Evolutionary conservation across 257 asterid species (phyloP).

Genomic region (Ocimum tenuiflorum): DNA sequence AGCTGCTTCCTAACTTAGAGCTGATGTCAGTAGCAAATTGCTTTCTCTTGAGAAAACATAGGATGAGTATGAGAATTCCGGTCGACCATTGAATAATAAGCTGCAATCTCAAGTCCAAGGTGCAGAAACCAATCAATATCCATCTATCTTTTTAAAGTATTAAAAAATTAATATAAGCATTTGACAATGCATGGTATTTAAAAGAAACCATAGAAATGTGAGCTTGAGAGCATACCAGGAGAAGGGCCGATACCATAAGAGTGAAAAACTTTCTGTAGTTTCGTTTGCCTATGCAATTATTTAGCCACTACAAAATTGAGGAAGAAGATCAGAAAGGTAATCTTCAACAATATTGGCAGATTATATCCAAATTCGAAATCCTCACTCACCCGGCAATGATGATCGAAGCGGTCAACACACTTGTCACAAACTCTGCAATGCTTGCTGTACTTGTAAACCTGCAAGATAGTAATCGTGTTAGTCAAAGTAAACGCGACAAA

Average conservation of each 20-base stretch:
- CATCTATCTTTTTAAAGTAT: background rate
- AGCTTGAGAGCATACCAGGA: conserved; percentile 60
- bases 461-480: conserved; percentile 29
- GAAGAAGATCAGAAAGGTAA: conserved; percentile 17
- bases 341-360: background rate
- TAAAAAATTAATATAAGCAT: background rate
- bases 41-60: conserved; percentile 78
- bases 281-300: conserved; percentile 94
- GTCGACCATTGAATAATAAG: conserved; percentile 94
- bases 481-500: no score
- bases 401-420: conserved; percentile 91
- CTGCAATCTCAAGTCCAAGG: conserved; percentile 84
- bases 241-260: conserved; percentile 89
- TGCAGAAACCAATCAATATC: conserved; percentile 40
- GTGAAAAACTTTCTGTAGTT: conserved; percentile 86
- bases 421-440: conserved; percentile 98
- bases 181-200: background rate
- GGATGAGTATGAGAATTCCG: conserved; percentile 75
- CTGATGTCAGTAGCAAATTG: conserved; percentile 56
- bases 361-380: background rate
- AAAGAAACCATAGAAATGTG: conserved; percentile 10
- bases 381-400: conserved; percentile 87
- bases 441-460: conserved; percentile 97
- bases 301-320: conserved; percentile 70
- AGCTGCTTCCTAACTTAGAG: conserved; percentile 94